Evolutionary conservation across 2,329 filamentous ascomycete species (phyloP).

Genomic region (Botrytis hyacinthi): DNA sequence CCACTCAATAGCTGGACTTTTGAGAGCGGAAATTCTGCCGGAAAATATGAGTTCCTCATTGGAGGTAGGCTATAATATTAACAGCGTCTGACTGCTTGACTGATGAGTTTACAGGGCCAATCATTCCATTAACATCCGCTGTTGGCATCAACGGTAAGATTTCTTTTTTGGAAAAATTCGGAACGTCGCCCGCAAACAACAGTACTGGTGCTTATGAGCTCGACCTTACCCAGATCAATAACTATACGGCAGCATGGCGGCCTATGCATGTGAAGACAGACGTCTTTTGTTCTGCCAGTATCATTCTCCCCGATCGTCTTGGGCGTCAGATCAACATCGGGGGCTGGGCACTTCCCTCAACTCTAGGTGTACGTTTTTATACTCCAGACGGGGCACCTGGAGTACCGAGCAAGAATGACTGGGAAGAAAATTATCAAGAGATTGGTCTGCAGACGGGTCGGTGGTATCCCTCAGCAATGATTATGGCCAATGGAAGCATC

Average conservation of each 20-base stretch:
- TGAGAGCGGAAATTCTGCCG: slow-evolving; percentile 50
- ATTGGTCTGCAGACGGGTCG: slow-evolving; percentile 57
- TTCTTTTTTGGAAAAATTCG: slow-evolving; percentile 57
- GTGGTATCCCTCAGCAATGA: slow-evolving; percentile 64
- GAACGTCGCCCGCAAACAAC: slow-evolving; percentile 55
- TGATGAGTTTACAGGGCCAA: slow-evolving; percentile 37
- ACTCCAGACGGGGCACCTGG: slow-evolving; percentile 58
- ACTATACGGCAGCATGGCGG: slow-evolving; percentile 57
- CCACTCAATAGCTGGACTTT: slow-evolving; percentile 55
- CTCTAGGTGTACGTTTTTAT: slow-evolving; percentile 61
- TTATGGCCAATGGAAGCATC: slow-evolving; percentile 64
- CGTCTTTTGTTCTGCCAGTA: slow-evolving; percentile 63
- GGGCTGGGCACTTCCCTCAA: slow-evolving; percentile 64
- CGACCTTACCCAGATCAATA: slow-evolving; percentile 52
- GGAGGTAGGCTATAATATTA: slow-evolving; percentile 42
- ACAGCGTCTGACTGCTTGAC: background rate
- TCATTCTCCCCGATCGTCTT: slow-evolving; percentile 63
- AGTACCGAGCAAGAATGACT: slow-evolving; percentile 58
- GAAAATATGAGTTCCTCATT: slow-evolving; percentile 57
- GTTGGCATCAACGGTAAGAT: slow-evolving; percentile 58
- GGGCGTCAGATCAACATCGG: slow-evolving; percentile 64
- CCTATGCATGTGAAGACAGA: slow-evolving; percentile 63
- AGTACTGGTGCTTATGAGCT: slow-evolving; percentile 66
- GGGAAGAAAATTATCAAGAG: slow-evolving; percentile 58
- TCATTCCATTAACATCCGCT: slow-evolving; percentile 57